Base-by-base conservation (phyloP, 2,329 filamentous ascomycete genomes). In the Incumbomyces lentus region DNA sequence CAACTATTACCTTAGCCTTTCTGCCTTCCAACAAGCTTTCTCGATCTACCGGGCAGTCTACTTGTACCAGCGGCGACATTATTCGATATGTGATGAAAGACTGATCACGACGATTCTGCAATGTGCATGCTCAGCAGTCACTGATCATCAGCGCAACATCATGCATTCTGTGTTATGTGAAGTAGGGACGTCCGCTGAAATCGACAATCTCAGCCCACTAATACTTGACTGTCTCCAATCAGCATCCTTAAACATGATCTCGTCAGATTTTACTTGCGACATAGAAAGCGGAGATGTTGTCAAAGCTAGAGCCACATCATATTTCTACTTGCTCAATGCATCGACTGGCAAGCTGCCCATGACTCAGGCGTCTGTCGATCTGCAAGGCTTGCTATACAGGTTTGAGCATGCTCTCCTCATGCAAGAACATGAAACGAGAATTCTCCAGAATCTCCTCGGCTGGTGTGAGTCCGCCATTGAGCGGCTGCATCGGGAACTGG, bases 91-190 rank as follows among this genome's bases (percentile, higher is more conserved):
- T 18, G 40, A 44, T 13, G 30, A 31, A 12, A 14, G 14, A 16
- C 40, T 44, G 3, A 34, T 44, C 16, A 35, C 13, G 13, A 44
- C 40, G 26, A 32, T 44, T 6, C 19, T 44, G 31, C 31, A 33
- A 11, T 44, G 30, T 12, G 32, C 30, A 3, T 44, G 31, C 31
- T 14, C 40, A 26, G 40, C 40, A 13, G 40, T 44, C n/a, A 44
- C 40, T 13, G 32, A 44, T 32, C 40, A 44, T 14, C 40, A 44
- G 40, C n/a, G 40, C 12, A 44, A 44, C 31, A 44, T 44, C 31
- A 32, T 44, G 19, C 40, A 44, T 44, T 44, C 40, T 11, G 40
- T 44, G 13, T 31, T 44, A 17, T 19, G 30, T 12, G 40, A 44
- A 22, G 35, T 44, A 3, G 40, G 40, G 3, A 12, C 40, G 12